phyloP scores from a whole-genome alignment of 768 basidiomycete species.

The Lactarius hengduanensis region DNA sequence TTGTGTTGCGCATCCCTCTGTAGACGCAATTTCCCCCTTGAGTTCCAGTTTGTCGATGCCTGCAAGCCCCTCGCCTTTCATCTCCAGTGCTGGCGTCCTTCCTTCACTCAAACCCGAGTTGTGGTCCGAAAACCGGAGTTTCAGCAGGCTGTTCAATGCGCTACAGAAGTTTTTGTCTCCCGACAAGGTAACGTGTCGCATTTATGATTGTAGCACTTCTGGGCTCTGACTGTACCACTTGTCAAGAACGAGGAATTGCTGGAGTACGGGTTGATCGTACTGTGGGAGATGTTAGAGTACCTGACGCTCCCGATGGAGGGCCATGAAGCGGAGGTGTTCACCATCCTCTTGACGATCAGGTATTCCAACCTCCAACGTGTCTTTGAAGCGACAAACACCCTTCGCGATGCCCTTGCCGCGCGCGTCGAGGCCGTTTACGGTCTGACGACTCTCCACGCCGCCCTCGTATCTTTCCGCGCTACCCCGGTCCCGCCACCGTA shows the following conservation, averaged over 20 bases:
- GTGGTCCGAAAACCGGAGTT: conserved; percentile 71
- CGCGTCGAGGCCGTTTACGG: conserved; percentile 84
- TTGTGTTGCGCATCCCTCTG: conserved; percentile 57
- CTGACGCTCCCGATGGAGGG: conserved; percentile 75
- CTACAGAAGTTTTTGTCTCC: conserved; percentile 64
- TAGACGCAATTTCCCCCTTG: conserved; percentile 51
- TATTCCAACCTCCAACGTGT: conserved; percentile 73
- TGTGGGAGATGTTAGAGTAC: conserved; percentile 82
- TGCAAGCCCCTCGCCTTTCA: conserved; percentile 57
- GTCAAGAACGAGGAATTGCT: conserved; percentile 59
- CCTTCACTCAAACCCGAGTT: conserved; percentile 53
- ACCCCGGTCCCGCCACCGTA: conserved; percentile 45
- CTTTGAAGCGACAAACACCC: conserved; percentile 76
- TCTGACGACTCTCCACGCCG: conserved; percentile 77
- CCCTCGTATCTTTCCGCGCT: conserved; percentile 60
- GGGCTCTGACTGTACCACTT: conserved; percentile 20
- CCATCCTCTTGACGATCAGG: conserved; percentile 65
- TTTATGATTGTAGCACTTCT: conserved; percentile 11
- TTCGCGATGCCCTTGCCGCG: conserved; percentile 70
- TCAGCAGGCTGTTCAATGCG: conserved; percentile 67
- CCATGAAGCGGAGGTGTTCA: conserved; percentile 73
- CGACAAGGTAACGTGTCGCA: conserved; percentile 48
- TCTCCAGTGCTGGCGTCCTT: conserved; percentile 40
- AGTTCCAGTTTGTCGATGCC: conserved; percentile 53
- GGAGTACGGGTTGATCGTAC: conserved; percentile 74